Percentiles rank a stretch among this genome's conserved stretches.
phyloP scores from a whole-genome alignment of 2,329 filamentous ascomycete species.

The Beauveria medogensis region DNA sequence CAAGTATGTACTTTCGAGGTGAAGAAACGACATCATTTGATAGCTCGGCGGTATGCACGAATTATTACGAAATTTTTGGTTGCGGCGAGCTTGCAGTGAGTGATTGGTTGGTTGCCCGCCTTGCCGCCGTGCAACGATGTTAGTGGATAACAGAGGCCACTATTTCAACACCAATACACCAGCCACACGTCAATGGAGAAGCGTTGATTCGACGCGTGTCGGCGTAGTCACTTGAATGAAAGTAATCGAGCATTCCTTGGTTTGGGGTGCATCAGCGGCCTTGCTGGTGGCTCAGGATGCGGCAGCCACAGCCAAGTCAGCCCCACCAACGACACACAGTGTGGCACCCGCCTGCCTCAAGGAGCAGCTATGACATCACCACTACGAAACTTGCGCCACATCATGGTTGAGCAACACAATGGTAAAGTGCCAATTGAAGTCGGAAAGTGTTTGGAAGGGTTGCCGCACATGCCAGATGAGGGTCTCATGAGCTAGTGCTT shows the following conservation, averaged over 20 bases:
- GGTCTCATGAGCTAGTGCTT: not conserved
- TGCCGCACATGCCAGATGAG: not conserved
- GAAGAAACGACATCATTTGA: too few species aligned
- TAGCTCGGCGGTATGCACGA: too few species aligned
- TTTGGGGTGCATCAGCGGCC: not conserved
- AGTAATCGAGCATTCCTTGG: not conserved
- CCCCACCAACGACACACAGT: not conserved
- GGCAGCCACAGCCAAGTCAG: not conserved
- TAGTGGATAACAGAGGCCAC: not conserved
- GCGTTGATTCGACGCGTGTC: not conserved
- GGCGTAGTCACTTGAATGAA: not conserved
- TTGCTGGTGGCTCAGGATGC: not conserved
- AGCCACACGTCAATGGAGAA: not conserved
- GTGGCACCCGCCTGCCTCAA: not conserved
- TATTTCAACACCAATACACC: not conserved
- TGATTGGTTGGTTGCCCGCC: too few species aligned
- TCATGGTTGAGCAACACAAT: not conserved
- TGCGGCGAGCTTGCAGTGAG: too few species aligned
- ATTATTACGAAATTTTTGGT: too few species aligned
- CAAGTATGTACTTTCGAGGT: too few species aligned
- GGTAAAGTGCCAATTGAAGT: not conserved
- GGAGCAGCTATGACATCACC: constrained; percentile 6
- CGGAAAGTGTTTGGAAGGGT: not conserved
- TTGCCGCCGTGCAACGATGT: too few species aligned
- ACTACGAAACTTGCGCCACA: not conserved